Percentiles rank a stretch among this genome's conserved stretches.
Evolutionary conservation across 2,329 filamentous ascomycete species (phyloP).

Genomic region (Fusarium sp.): DNA sequence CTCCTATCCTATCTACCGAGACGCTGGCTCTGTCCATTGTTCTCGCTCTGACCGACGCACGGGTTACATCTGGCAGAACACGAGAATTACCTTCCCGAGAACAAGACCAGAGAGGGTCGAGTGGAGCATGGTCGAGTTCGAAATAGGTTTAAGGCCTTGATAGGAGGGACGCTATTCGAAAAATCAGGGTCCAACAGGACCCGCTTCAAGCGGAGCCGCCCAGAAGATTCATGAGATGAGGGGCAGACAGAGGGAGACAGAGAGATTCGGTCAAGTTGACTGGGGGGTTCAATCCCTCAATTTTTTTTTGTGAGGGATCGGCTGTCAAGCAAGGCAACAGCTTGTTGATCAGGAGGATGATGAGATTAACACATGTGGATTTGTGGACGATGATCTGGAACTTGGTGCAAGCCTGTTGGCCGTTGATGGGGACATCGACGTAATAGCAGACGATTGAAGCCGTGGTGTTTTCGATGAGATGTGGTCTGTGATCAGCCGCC

Average conservation of each 20-base stretch:
- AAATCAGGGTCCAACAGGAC: background rate
- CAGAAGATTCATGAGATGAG: constrained; percentile 1
- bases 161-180: background rate
- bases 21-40: background rate
- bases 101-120: background rate
- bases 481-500: background rate
- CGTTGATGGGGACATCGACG: constrained; percentile 2
- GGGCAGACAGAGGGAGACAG: background rate
- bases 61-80: background rate
- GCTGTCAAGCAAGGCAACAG: background rate
- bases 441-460: background rate
- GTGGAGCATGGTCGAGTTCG: background rate
- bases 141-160: background rate
- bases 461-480: constrained; percentile 5
- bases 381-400: constrained; percentile 15
- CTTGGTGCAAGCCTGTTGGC: constrained; percentile 1
- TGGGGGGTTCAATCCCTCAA: background rate
- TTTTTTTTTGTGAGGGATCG: background rate
- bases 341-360: background rate
- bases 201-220: constrained; percentile 17
- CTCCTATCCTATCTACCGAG: background rate
- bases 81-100: background rate
- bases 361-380: constrained; percentile 6
- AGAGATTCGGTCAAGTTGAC: background rate
- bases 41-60: background rate